phyloP scores from a whole-genome alignment of 2,329 filamentous ascomycete genomes.

The Stenocarpella maydis region DNA sequence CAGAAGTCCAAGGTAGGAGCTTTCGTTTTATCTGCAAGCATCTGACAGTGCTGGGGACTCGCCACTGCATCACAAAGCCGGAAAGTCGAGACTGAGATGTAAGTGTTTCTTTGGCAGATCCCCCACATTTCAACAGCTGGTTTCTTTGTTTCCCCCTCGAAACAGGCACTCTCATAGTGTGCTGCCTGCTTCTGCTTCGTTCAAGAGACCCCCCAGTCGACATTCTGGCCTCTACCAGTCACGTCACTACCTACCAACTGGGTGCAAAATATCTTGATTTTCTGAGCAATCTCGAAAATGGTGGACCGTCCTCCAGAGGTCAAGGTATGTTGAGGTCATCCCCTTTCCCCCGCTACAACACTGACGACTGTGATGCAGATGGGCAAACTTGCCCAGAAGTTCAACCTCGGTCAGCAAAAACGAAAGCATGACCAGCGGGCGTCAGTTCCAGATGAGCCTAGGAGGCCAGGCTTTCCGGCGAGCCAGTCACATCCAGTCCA shows the following conservation, averaged over 20 bases:
- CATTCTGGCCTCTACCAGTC: background rate
- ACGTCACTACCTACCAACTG: background rate
- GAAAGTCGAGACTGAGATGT: background rate
- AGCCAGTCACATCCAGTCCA: background rate
- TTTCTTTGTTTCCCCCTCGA: background rate
- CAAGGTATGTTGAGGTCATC: background rate
- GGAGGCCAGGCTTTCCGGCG: background rate
- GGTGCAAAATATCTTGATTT: background rate
- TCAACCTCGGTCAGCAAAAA: background rate
- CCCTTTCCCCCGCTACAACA: background rate
- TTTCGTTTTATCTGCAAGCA: background rate
- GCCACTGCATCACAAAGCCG: background rate
- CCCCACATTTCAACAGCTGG: background rate
- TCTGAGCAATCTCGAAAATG: background rate
- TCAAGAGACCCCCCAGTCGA: background rate
- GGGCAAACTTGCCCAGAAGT: slow-evolving; percentile 19
- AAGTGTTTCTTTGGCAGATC: too few species aligned
- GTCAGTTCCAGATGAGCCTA: background rate
- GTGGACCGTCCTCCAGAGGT: background rate
- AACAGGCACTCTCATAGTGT: background rate
- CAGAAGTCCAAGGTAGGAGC: background rate
- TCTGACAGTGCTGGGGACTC: background rate
- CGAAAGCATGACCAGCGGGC: background rate
- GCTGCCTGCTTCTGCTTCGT: background rate
- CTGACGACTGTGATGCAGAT: background rate